Evolutionary conservation across 768 basidiomycete genomes (phyloP), one percentile per base, ranked within the genome.

Genomic region (Calocybe cyanea): DNA sequence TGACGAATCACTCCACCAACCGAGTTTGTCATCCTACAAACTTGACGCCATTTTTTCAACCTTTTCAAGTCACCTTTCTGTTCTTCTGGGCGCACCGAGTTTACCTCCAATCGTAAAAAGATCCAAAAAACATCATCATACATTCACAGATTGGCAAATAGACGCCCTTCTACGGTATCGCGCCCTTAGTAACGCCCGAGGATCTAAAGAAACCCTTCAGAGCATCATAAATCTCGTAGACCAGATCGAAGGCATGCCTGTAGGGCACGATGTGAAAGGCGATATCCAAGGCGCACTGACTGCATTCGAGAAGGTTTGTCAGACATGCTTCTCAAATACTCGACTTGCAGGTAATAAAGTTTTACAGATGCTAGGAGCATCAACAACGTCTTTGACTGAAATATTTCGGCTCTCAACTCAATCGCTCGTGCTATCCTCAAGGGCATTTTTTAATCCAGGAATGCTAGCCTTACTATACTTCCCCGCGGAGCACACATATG

Each of bases 381-480:
- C 71, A 5, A 58, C 60, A 13, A 48, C 57, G 5, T 78, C 79
- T 0, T 61, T 77, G 3, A 56, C 51, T 0, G 61, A 68, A 3
- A 70, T 82, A 3, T 73, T 91, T 35, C 63, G 63, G 20, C 71
- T 79, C 58, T 90, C 89, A 1, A 73, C 77, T 11, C 62, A 70
- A 45, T 88, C 91, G 0, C 63, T 81, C 37, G 73, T 72, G 0
- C 70, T 83, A 28, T 78, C 92, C 9, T 89, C 87, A 1, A 77
- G 83, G 33, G 95, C 96, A 3, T 98, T 96, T 73, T 98, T 96
- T 69, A 90, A 92, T 63, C 96, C 95, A 0, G 89, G 87, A 15
- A 96, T 98, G 93, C 68, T 98, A 55, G 93, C 92, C 11, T 67
- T 97, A 60, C 73, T 99, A 17, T 99, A 99, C 65, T 98, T 98